These are phyloP conservation scores for Phytopythium mirpurense DNA, from an alignment of 352 stramenopile species.

Conservation along the genomic window DNA sequence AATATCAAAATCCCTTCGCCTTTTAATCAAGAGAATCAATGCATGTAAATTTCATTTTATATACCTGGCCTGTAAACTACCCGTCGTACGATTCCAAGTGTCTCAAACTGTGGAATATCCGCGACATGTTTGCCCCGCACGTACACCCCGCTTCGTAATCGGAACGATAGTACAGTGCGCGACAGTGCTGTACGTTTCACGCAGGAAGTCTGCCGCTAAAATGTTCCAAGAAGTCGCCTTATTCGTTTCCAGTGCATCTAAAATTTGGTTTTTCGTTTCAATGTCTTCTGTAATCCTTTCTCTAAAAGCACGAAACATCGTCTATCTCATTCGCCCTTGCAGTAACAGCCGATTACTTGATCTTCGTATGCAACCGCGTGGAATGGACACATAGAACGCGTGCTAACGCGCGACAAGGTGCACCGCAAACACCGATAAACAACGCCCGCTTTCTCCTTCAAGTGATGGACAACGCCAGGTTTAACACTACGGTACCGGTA, in stretches of 20 bases:
- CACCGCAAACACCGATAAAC: background rate
- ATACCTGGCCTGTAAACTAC: no score
- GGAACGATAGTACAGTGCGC: background rate
- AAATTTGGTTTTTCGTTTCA: no score
- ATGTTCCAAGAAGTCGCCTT: no score
- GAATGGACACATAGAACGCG: background rate
- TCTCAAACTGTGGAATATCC: conserved; percentile 6
- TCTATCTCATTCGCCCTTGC: background rate
- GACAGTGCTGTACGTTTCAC: background rate
- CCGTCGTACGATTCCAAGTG: no score
- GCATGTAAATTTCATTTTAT: no score
- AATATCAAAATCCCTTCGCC: no score
- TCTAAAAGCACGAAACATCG: no score
- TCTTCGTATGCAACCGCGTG: background rate
- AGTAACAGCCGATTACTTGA: background rate
- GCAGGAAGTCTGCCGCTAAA: background rate
- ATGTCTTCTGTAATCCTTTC: no score
- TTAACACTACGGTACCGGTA: no score
- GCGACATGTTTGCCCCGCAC: conserved; percentile 2
- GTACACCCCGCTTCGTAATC: background rate
- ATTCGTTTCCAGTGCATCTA: no score
- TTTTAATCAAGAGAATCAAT: no score
- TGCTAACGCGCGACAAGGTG: background rate
- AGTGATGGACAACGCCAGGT: no score
- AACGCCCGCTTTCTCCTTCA: background rate